Evolutionary conservation across 2,329 filamentous ascomycete species (phyloP).

Genomic region (Tolypocladium tropicale): DNA sequence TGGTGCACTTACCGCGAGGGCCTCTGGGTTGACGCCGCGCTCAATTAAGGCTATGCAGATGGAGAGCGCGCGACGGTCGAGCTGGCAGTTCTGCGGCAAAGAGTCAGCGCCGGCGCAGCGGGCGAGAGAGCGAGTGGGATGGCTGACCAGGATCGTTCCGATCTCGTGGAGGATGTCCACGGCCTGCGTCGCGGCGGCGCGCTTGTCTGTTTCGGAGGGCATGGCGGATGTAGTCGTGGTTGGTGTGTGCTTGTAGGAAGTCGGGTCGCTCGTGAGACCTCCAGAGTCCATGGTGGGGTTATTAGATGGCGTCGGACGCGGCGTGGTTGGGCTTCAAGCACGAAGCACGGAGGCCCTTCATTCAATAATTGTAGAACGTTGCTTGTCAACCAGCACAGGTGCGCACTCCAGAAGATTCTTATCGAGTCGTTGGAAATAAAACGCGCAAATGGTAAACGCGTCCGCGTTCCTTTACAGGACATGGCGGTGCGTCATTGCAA

Average conservation of each 20-base stretch:
- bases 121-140: neutral
- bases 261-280: neutral
- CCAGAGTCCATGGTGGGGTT: neutral
- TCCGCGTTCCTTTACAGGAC: neutral
- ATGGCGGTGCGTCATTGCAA: neutral
- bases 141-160: constrained; percentile 68
- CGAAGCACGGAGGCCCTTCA: neutral
- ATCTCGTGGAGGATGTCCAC: constrained; percentile 80
- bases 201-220: constrained; percentile 51
- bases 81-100: constrained; percentile 67
- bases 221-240: constrained; percentile 10
- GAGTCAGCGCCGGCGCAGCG: constrained; percentile 2
- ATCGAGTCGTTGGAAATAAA: neutral
- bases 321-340: neutral
- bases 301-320: neutral
- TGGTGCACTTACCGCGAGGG: constrained; percentile 62
- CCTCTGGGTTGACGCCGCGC: constrained; percentile 93
- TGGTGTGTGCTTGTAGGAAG: neutral
- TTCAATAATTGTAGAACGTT: neutral
- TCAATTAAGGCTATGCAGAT: constrained; percentile 96
- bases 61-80: constrained; percentile 82
- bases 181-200: constrained; percentile 68
- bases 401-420: neutral
- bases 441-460: too few species aligned
- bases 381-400: neutral